phyloP scores from a whole-genome alignment of 805 yeast genomes.

The Candida dendrica region DNA sequence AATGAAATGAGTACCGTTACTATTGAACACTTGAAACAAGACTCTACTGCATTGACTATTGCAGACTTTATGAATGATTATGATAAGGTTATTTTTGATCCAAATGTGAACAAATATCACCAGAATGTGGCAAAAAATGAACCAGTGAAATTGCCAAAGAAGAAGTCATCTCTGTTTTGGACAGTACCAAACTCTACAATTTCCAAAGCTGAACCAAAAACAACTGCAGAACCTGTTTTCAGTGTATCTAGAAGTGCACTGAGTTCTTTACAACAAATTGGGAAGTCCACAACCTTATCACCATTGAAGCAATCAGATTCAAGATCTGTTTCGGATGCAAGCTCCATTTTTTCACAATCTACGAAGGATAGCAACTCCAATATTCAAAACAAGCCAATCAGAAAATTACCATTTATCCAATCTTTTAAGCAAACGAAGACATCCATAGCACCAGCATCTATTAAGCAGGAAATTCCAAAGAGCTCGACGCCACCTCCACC shows the following conservation, averaged over 20 bases:
- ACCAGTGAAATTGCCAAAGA: background rate
- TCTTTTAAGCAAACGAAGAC: slow-evolving; percentile 1
- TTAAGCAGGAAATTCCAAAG: slow-evolving; percentile 3
- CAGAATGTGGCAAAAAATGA: background rate
- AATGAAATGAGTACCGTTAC: slow-evolving; percentile 70
- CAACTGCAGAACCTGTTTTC: slow-evolving; percentile 11
- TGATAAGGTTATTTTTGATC: slow-evolving; percentile 49
- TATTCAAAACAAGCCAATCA: background rate
- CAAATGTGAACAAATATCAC: slow-evolving; percentile 7
- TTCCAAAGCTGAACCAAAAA: slow-evolving; percentile 14
- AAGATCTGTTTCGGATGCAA: background rate
- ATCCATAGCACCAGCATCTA: slow-evolving; percentile 5
- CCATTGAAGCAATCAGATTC: background rate
- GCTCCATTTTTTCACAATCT: background rate
- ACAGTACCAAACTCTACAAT: slow-evolving; percentile 15
- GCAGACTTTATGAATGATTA: slow-evolving; percentile 60
- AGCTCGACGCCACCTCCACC: background rate
- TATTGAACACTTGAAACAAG: slow-evolving; percentile 46
- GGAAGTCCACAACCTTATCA: background rate
- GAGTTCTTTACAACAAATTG: slow-evolving; percentile 12
- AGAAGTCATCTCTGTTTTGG: slow-evolving; percentile 12
- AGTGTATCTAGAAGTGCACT: slow-evolving; percentile 10
- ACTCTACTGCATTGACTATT: slow-evolving; percentile 30
- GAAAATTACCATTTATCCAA: slow-evolving; percentile 1
- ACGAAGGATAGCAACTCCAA: background rate